phyloP scores from a whole-genome alignment of 306 rosid genomes.

The Pyrus betulifolia region DNA sequence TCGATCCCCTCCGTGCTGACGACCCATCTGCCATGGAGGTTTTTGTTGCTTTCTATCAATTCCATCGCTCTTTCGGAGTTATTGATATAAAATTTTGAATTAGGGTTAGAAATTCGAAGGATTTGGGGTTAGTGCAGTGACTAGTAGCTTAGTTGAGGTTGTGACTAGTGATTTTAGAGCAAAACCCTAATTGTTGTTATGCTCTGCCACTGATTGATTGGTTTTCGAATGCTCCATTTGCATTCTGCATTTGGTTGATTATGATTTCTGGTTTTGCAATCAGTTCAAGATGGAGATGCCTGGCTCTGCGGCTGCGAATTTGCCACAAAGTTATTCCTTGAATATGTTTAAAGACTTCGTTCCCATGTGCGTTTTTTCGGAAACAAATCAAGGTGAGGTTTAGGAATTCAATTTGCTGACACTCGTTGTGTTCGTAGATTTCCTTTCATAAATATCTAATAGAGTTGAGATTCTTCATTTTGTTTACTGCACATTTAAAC shows the following conservation, averaged over 20 bases:
- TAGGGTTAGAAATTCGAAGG: neutral
- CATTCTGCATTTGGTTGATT: constrained; percentile 17
- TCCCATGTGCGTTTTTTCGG: constrained; percentile 92
- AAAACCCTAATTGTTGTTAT: neutral
- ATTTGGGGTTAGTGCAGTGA: neutral
- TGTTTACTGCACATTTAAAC: neutral
- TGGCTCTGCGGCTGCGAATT: constrained; percentile 45
- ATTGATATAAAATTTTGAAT: neutral
- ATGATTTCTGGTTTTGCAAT: constrained; percentile 7
- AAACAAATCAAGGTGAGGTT: constrained; percentile 75
- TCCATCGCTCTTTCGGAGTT: neutral
- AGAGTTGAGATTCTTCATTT: neutral
- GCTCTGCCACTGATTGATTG: neutral
- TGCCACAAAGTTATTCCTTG: constrained; percentile 65
- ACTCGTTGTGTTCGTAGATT: neutral
- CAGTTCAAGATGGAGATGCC: constrained; percentile 98
- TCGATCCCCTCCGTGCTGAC: constrained; percentile 83
- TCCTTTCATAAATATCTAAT: neutral
- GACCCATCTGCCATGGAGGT: constrained; percentile 78
- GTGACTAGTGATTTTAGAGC: neutral
- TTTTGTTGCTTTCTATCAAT: neutral
- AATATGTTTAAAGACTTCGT: constrained; percentile 89
- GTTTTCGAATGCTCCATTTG: neutral
- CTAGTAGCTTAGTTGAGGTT: neutral
- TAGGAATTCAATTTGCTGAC: neutral